Evolutionary conservation across 2,329 filamentous ascomycete species (phyloP).

Genomic region (Xylaria sp.): DNA sequence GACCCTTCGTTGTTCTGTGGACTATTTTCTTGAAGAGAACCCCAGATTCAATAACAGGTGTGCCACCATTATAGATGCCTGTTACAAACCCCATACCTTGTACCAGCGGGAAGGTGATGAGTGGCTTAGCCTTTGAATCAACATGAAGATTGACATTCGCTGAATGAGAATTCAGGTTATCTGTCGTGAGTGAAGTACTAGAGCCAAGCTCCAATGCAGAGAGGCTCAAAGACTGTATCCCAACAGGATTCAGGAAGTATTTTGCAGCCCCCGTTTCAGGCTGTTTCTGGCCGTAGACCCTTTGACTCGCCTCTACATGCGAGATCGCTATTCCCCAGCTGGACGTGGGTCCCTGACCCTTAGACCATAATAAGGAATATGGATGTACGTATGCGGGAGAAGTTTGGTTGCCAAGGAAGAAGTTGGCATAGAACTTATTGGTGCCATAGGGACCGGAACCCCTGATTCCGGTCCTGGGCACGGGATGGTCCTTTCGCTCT

Average conservation of each 20-base stretch:
- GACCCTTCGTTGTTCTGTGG: constrained; percentile 64
- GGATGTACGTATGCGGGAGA: constrained; percentile 79
- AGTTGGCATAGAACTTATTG: constrained; percentile 85
- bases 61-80: constrained; percentile 75
- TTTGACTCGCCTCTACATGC: constrained; percentile 75
- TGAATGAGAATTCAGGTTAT: constrained; percentile 67
- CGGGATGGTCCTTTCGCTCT: constrained; percentile 67
- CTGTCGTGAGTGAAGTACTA: constrained; percentile 66
- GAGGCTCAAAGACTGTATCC: constrained; percentile 82
- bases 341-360: constrained; percentile 68
- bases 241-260: constrained; percentile 85
- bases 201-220: constrained; percentile 79
- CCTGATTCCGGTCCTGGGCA: constrained; percentile 63
- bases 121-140: constrained; percentile 62
- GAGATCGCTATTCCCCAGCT: constrained; percentile 84
- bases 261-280: constrained; percentile 67
- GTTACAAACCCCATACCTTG: constrained; percentile 93
- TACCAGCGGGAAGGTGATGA: constrained; percentile 81
- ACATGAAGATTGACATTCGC: constrained; percentile 75
- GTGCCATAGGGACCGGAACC: constrained; percentile 68
- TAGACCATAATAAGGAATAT: constrained; percentile 76
- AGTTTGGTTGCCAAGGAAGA: constrained; percentile 79
- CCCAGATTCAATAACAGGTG: constrained; percentile 78
- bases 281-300: constrained; percentile 72
- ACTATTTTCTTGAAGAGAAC: constrained; percentile 76